phyloP scores from a whole-genome alignment of 1,284 basidiomycete species.

The Anthracocystis walkeri region DNA sequence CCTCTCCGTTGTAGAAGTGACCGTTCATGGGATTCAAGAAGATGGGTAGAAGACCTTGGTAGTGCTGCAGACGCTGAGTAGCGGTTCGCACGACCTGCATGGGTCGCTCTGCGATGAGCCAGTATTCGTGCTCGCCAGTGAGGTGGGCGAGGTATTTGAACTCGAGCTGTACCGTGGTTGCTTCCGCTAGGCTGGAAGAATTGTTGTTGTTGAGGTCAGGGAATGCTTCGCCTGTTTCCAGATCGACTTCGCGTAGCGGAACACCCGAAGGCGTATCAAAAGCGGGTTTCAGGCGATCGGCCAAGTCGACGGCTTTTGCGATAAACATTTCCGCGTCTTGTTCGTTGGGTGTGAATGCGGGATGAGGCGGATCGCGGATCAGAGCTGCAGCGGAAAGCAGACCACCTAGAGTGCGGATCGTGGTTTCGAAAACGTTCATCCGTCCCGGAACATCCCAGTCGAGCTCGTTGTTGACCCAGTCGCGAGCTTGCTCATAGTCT shows the following conservation, averaged over 20 bases:
- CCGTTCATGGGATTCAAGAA: conserved; percentile 79
- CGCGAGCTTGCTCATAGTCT: conserved; percentile 81
- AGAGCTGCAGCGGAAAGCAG: conserved; percentile 78
- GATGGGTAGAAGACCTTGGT: conserved; percentile 84
- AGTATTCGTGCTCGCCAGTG: conserved; percentile 82
- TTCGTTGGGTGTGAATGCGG: conserved; percentile 39
- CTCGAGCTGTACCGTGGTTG: conserved; percentile 67
- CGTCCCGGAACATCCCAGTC: conserved; percentile 82
- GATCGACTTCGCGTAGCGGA: conserved; percentile 83
- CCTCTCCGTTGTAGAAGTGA: conserved; percentile 79
- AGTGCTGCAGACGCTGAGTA: conserved; percentile 64
- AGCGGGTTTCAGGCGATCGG: conserved; percentile 83
- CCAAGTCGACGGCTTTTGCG: conserved; percentile 76
- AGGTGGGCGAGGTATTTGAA: conserved; percentile 87
- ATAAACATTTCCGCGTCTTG: conserved; percentile 62
- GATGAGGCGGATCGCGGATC: conserved; percentile 54
- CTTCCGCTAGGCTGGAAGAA: conserved; percentile 79
- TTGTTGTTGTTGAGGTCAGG: conserved; percentile 77
- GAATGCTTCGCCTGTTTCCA: conserved; percentile 77
- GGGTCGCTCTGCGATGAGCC: conserved; percentile 79
- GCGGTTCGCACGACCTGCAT: conserved; percentile 59
- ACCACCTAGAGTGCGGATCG: conserved; percentile 84
- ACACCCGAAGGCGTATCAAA: conserved; percentile 81
- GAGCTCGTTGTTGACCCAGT: conserved; percentile 81
- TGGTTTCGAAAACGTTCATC: conserved; percentile 93